Percentiles rank a stretch among this genome's conserved stretches.
Evolutionary conservation across 2,329 filamentous ascomycete genomes (phyloP).

Genomic region (Alternaria solani): DNA sequence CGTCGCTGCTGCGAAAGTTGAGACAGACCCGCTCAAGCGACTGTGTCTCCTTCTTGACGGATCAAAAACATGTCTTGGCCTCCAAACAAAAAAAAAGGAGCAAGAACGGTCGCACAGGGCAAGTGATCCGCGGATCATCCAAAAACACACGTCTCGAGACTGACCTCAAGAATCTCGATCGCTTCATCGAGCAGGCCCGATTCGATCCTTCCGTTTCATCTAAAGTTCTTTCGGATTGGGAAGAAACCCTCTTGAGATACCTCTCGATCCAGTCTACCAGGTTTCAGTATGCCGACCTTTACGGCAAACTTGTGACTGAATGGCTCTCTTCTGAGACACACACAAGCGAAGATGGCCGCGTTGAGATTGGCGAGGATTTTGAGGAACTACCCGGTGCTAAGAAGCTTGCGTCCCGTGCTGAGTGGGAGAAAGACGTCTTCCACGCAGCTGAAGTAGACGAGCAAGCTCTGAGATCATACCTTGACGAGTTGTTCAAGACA

Average conservation of each 20-base stretch:
- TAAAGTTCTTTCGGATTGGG: slow-evolving; percentile 45
- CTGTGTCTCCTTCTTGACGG: slow-evolving; percentile 38
- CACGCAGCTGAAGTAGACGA: slow-evolving; percentile 36
- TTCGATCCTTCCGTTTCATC: slow-evolving; percentile 49
- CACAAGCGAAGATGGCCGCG: slow-evolving; percentile 24
- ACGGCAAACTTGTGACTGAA: slow-evolving; percentile 48
- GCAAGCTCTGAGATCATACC: slow-evolving; percentile 30
- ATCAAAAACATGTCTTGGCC: slow-evolving; percentile 39
- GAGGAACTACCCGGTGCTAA: slow-evolving; percentile 44
- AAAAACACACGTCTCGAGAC: slow-evolving; percentile 34
- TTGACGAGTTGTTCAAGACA: slow-evolving; percentile 32
- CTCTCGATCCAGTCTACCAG: slow-evolving; percentile 48
- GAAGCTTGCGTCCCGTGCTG: slow-evolving; percentile 36
- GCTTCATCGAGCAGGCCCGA: slow-evolving; percentile 48
- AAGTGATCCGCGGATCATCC: slow-evolving; percentile 30
- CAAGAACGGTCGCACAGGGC: slow-evolving; percentile 19
- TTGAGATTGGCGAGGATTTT: slow-evolving; percentile 40
- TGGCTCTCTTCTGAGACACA: slow-evolving; percentile 45
- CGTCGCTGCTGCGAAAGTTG: slow-evolving; percentile 15
- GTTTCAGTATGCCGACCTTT: slow-evolving; percentile 47
- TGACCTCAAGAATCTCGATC: slow-evolving; percentile 44
- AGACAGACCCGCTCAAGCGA: slow-evolving; percentile 34
- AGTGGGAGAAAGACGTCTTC: slow-evolving; percentile 47
- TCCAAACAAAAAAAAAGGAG: slow-evolving; percentile 26
- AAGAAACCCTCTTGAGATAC: slow-evolving; percentile 39